Conservation (phyloP, 1,284 basidiomycete species). For the Cryptococcus depauperatus region DNA sequence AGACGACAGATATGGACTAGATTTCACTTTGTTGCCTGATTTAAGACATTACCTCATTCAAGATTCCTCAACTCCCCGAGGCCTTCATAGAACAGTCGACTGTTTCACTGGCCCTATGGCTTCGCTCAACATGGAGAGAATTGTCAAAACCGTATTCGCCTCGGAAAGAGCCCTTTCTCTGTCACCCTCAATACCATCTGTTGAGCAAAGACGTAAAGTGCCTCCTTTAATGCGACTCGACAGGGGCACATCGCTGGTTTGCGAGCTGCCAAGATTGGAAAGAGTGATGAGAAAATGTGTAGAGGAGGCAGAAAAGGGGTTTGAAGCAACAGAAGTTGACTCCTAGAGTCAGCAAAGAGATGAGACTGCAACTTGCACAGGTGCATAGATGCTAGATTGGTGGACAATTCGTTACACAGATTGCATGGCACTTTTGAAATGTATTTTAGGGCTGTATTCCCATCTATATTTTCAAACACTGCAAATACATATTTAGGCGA, state of each 20-base stretch:
- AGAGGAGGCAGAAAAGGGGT: slow-evolving; percentile 1
- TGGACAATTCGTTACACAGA: no score
- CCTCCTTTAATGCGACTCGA: slow-evolving; percentile 17
- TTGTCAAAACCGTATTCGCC: slow-evolving; percentile 2
- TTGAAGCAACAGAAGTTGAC: no score
- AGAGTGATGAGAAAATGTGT: slow-evolving; percentile 7
- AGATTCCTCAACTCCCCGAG: slow-evolving; percentile 14
- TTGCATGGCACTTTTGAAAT: no score
- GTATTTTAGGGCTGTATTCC: no score
- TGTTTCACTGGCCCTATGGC: slow-evolving; percentile 19
- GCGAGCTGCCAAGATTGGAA: slow-evolving; percentile 11
- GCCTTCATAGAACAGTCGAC: slow-evolving; percentile 9
- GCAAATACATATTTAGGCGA: no score
- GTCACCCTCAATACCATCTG: neutral
- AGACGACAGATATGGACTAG: slow-evolving; percentile 19
- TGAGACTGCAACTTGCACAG: no score
- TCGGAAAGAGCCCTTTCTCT: neutral
- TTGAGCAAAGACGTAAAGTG: neutral
- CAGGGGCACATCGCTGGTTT: slow-evolving; percentile 13
- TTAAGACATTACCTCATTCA: slow-evolving; percentile 22
- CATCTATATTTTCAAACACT: no score
- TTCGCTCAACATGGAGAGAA: slow-evolving; percentile 6
- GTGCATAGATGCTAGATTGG: no score
- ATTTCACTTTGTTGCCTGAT: slow-evolving; percentile 14
- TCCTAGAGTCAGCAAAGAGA: no score